Conservation (phyloP, 331 rosid genomes). For the Rosa hybrid region DNA sequence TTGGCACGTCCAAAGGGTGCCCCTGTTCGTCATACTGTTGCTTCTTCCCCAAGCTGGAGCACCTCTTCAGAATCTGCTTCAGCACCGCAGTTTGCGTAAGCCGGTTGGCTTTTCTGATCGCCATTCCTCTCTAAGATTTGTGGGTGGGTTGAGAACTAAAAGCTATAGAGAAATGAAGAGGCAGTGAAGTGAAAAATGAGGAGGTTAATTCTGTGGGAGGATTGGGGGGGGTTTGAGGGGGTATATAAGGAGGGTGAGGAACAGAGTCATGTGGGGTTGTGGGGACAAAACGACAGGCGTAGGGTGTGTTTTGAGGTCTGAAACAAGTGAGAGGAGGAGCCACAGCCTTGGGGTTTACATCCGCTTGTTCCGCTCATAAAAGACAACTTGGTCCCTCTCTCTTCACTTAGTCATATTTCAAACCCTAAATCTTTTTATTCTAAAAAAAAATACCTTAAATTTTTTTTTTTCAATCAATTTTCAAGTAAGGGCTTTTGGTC, state of each 20-base stretch:
- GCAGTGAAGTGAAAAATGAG: neutral
- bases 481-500: neutral
- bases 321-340: constrained; percentile 26
- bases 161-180: neutral
- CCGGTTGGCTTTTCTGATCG: constrained; percentile 54
- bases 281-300: constrained; percentile 42
- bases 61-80: constrained; percentile 85
- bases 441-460: too few species aligned
- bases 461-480: neutral
- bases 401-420: constrained; percentile 2
- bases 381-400: constrained; percentile 67
- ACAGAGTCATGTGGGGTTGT: constrained; percentile 54
- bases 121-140: constrained; percentile 43
- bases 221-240: neutral
- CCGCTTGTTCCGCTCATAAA: constrained; percentile 43
- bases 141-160: neutral
- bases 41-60: constrained; percentile 79
- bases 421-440: neutral
- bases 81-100: constrained; percentile 67
- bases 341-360: constrained; percentile 34
- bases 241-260: constrained; percentile 12
- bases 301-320: constrained; percentile 40
- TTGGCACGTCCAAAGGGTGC: constrained; percentile 72
- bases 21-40: constrained; percentile 57
- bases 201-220: neutral